A percentile compares a stretch with the other conserved stretches of the same genome.
phyloP scores from a whole-genome alignment of 805 yeast species.

The Cyberlindnera saturnus region DNA sequence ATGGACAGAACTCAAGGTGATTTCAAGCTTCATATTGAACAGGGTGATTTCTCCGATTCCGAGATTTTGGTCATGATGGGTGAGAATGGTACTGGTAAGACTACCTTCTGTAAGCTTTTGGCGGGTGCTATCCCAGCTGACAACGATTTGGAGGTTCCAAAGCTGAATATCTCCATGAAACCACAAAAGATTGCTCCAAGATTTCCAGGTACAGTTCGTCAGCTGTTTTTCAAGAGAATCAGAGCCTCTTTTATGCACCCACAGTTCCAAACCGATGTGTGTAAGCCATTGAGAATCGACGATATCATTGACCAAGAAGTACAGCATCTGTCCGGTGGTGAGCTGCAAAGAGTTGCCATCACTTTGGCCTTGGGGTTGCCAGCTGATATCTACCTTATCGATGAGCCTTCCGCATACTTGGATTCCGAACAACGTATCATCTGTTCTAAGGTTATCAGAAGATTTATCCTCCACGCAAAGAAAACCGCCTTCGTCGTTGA shows the following conservation, averaged over 20 bases:
- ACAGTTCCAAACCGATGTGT: conserved; percentile 97
- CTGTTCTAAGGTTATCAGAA: conserved; percentile 96
- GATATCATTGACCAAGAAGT: conserved; percentile 97
- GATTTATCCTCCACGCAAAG: conserved; percentile 92
- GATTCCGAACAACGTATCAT: conserved; percentile 99
- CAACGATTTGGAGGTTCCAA: conserved; percentile 71
- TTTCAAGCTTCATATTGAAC: conserved; percentile 74
- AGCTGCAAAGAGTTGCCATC: conserved; percentile 98
- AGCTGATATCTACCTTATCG: conserved; percentile 94
- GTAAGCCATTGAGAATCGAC: conserved; percentile 90
- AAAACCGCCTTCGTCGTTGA: conserved; percentile 99
- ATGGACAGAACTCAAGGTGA: conserved; percentile 95
- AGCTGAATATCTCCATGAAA: conserved; percentile 91
- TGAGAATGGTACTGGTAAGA: conserved; percentile 99
- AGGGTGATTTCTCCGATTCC: conserved; percentile 91
- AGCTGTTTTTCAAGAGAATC: conserved; percentile 92
- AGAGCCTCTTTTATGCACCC: conserved; percentile 92
- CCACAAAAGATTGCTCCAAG: conserved; percentile 99
- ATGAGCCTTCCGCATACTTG: conserved; percentile 97
- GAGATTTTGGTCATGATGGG: conserved; percentile 99
- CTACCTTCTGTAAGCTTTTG: conserved; percentile 90
- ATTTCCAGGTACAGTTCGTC: conserved; percentile 98
- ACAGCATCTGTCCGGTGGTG: conserved; percentile 98
- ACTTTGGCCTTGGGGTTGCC: conserved; percentile 89
- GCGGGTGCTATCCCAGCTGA: conserved; percentile 94